Evolutionary conservation across 148 eudicot species (phyloP).

Genomic region (Rhododendron molle): DNA sequence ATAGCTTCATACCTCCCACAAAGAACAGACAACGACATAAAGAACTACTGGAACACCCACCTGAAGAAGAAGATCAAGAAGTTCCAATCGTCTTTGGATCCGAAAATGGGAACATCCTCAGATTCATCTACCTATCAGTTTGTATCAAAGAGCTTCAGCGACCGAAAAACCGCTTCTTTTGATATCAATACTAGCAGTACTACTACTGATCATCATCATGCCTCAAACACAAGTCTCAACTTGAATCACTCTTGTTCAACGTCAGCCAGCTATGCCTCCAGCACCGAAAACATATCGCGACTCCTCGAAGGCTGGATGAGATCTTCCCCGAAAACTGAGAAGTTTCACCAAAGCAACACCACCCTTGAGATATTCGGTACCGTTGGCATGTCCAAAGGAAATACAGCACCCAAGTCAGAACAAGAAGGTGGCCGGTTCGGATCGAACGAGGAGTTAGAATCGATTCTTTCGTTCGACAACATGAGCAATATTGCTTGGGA

Average conservation of each 20-base stretch:
- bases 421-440: conserved; percentile 17
- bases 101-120: conserved; percentile 17
- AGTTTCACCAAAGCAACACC: not conserved
- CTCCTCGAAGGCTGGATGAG: conserved; percentile 92
- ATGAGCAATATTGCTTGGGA: conserved; percentile 24
- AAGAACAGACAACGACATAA: conserved; percentile 89
- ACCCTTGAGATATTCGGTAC: not conserved
- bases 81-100: conserved; percentile 38
- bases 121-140: conserved; percentile 22
- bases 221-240: conserved; percentile 10
- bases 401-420: conserved; percentile 2
- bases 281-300: conserved; percentile 89
- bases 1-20: conserved; percentile 93
- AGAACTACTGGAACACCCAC: conserved; percentile 94
- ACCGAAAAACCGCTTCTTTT: not conserved
- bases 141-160: conserved; percentile 22
- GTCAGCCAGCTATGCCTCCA: conserved; percentile 61
- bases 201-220: not conserved
- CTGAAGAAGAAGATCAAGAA: conserved; percentile 80
- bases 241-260: conserved; percentile 17
- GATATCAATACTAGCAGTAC: not conserved
- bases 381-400: not conserved
- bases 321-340: conserved; percentile 34
- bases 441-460: conserved; percentile 33
- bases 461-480: conserved; percentile 31